Evolutionary conservation across 306 rosid genomes (phyloP).

Genomic region (Sechiopsis laciniata): DNA sequence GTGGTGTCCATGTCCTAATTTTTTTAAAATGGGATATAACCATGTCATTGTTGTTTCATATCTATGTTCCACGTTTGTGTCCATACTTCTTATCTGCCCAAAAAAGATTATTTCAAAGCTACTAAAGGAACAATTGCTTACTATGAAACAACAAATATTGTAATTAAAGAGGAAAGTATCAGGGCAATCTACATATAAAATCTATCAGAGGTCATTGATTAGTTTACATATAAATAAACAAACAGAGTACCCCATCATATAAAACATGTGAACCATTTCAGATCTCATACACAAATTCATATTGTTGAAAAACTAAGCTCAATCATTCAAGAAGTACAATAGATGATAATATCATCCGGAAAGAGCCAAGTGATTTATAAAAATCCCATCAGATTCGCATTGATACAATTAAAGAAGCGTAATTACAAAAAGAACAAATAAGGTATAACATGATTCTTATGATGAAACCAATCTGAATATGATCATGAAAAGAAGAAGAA

Average conservation of each 20-base stretch:
- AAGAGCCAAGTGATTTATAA: not conserved
- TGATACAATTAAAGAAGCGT: not conserved
- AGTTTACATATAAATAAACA: conserved; percentile 5
- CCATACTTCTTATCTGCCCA: not conserved
- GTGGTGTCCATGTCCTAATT: not conserved
- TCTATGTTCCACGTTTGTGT: not conserved
- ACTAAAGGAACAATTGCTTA: not conserved
- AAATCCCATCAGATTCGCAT: not conserved
- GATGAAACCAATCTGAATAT: too few species aligned
- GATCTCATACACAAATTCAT: not conserved
- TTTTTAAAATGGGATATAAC: not conserved
- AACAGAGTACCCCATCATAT: not conserved
- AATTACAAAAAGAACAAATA: not conserved
- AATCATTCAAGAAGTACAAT: not conserved
- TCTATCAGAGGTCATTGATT: not conserved
- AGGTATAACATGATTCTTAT: not conserved
- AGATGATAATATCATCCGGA: not conserved
- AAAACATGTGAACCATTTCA: conserved; percentile 3
- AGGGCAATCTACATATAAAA: not conserved
- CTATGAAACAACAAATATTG: not conserved
- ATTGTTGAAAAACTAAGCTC: not conserved
- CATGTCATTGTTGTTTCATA: not conserved
- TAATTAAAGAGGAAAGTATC: not conserved
- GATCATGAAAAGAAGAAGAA: too few species aligned
- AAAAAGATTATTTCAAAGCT: not conserved